Conservation (phyloP, 164 flowering plant genomes). For the Magnolia sinica region DNA sequence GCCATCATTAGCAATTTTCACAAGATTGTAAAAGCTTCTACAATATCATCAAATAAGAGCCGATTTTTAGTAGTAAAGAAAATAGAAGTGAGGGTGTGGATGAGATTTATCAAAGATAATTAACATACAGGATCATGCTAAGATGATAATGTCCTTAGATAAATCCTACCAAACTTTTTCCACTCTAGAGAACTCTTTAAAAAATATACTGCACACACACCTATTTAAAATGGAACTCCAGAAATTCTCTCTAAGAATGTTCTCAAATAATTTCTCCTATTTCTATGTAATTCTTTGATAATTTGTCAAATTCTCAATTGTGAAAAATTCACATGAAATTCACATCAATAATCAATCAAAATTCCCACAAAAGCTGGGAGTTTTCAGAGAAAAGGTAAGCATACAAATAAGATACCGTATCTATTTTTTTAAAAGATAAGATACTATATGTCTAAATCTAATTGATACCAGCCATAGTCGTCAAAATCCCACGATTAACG, state of each 20-base stretch:
- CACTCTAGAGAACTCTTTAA: background rate
- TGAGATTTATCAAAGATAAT: background rate
- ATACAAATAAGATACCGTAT: no score
- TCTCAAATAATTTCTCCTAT: background rate
- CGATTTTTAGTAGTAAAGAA: background rate
- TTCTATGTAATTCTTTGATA: background rate
- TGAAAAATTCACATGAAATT: no score
- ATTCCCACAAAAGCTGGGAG: no score
- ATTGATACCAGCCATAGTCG: no score
- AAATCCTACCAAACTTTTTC: background rate
- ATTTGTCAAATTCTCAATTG: background rate
- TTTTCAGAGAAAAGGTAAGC: no score
- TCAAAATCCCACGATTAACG: no score
- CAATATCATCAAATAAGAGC: background rate
- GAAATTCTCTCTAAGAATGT: background rate
- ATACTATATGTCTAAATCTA: no score
- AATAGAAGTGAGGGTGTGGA: background rate
- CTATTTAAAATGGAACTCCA: background rate
- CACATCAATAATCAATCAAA: no score
- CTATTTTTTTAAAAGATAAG: no score
- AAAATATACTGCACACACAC: background rate
- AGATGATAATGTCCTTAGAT: background rate
- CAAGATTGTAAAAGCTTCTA: background rate
- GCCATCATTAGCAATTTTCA: conserved; percentile 42
- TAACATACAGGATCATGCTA: background rate